Evolutionary conservation across 768 basidiomycete genomes (phyloP).

Genomic region (Hygrophoropsis aurantiaca): DNA sequence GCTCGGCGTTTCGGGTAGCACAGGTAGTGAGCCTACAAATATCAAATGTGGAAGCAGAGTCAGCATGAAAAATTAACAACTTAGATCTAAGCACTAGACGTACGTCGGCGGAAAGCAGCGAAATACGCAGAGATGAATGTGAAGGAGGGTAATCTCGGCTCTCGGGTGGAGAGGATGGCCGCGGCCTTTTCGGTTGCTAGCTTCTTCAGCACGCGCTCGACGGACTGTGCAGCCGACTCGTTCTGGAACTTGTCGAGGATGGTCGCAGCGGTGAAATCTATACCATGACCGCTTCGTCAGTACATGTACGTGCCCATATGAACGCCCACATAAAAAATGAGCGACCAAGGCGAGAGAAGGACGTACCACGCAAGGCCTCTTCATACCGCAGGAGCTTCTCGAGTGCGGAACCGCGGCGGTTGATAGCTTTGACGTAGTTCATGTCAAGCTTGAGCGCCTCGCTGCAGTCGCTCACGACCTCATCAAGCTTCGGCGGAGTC

Average conservation of each 20-base stretch:
- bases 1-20: conserved; percentile 70
- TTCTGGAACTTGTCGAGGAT: conserved; percentile 94
- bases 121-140: conserved; percentile 96
- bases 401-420: conserved; percentile 83
- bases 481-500: conserved; percentile 77
- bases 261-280: conserved; percentile 95
- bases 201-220: conserved; percentile 91
- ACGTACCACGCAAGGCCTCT: conserved; percentile 77
- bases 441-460: conserved; percentile 80
- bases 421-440: conserved; percentile 87
- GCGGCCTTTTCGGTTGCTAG: conserved; percentile 71
- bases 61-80: not conserved
- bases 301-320: not conserved
- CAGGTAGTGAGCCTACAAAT: conserved; percentile 58
- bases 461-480: conserved; percentile 87
- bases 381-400: conserved; percentile 74
- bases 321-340: not conserved
- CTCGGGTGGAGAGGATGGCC: conserved; percentile 69
- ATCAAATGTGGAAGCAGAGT: not conserved
- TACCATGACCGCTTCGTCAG: not conserved
- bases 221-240: conserved; percentile 69
- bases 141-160: conserved; percentile 81
- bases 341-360: not conserved
- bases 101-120: conserved; percentile 91
- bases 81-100: conserved; percentile 35